Evolutionary conservation across 768 basidiomycete genomes (phyloP), one percentile per base, ranked within the genome.

Genomic region (Antrodiella citrinella): DNA sequence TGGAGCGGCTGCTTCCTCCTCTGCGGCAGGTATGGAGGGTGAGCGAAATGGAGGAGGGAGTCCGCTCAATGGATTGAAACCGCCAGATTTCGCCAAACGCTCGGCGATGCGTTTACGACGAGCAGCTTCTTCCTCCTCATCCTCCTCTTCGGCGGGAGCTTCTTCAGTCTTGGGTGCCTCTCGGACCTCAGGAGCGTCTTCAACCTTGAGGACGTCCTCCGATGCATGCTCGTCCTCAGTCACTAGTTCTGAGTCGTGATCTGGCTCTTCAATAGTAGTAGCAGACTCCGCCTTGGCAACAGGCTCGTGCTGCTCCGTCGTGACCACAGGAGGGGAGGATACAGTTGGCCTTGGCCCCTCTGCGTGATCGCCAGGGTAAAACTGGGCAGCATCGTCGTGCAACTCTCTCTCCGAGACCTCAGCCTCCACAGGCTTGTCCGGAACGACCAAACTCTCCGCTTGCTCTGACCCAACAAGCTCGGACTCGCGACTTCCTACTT

Each of bases 41-140:
- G 15, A 9, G 9, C 18, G 41, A 43, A 7, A 10, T 18, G 35
- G 35, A n/a, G 57, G 61, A 21, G 68, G 65, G 23, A 60, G 70
- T 12, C 69, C 65, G 5, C 70, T 66, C 48, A 82, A 73, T 2
- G 82, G 78, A 56, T 82, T 71, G 68, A 74, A 67, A 55, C 77
- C 75, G 13, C 84, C 86, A 69, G 80, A 80, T 64, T 79, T 77
- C 4, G 81, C 79, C 30, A 80, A 59, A 19, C 67, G 70, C 52
- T 80, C 82, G 20, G 82, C 77, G 19, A 86, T 75, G 46, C 77
- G 78, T 53, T 72, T 74, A 39, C 74, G 72, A 26, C 78, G 74
- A 2, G 72, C 67, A 53, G 68, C 76, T 53, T 81, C 80, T 15
- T 77, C 78, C 40, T 77, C 75, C 44, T 74, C 78, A 22, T 66